Base-by-base conservation (phyloP, 306 rosid genomes). In the Citrullus mucosospermus region DNA sequence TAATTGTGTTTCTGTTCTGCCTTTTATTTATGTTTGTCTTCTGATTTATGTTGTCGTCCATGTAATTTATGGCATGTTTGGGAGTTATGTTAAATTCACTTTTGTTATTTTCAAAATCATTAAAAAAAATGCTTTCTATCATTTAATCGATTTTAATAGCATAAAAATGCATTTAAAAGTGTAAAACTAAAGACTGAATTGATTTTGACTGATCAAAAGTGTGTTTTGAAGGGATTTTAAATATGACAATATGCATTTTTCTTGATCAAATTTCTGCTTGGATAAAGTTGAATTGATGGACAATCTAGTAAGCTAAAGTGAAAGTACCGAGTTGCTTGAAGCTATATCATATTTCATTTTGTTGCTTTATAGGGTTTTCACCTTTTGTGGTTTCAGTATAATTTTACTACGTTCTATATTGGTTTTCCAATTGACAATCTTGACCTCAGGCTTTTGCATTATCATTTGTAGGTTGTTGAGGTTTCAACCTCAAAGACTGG, bases 401-500 rank as follows among this genome's bases (percentile, higher is more conserved):
- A 25, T 15, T 1, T 22, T 25, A 4, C 3, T 39, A 9, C 17
- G 2, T n/a, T 68, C 28, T 41, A n/a, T 41, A 6, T 44, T 20
- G 48, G 41, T 48, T 44, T 13, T 20, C 30, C 58, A 13, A 13
- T 71, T 25, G 20, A 2, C 20, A 15, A 76, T 57, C 62, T 55
- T 76, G 53, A 20, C 18, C 20, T 15, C 1, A 41, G 36, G 32
- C 44, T 36, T 39, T 28, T 32, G 73, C 59, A 58, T 38, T 14
- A 9, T 2, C 10, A 6, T 58, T 61, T 41, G 78, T 88, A 94
- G 98, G 98, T 94, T 76, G 98, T 94, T 68, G 97, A 94, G 84
- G 98, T 94, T 84, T 94, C 97, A 6, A 94, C 98, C 60, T 94
- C 97, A 59, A 94, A 94, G 79, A 94, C 98, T 18, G 98, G 98